Base-by-base conservation (phyloP, 192 early-diverging fungal genomes). In the Oehlia diaphana region DNA sequence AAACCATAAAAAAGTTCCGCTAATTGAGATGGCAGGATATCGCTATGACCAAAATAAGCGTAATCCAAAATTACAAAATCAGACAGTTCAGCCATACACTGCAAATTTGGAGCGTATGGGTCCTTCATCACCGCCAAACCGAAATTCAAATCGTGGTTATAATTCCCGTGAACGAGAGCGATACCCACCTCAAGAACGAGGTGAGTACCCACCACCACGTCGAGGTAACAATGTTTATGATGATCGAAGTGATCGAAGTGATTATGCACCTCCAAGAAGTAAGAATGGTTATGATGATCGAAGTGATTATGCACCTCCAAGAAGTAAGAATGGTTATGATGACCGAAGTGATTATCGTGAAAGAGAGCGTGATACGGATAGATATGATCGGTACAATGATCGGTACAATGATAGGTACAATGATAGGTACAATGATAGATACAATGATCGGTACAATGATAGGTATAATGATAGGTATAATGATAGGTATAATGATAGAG, bases 21-120 rank as follows among this genome's bases (percentile, higher is more conserved):
- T 77, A 39, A 77, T 77, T 14, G 76, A 77, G 39, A 77, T 77
- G 76, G 76, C 76, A 14, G 76, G 76, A 44, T 77, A 77, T 77
- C 61, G 76, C 2, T 77, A 77, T 47, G 76, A 77, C 28, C 63
- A 35, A 39, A 67, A 37, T 23, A 77, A 77, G 63, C 76, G 76
- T n/a, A 72, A 39, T 42, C 14, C 31, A 10, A 76, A 37, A 47
- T 10, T 47, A 47, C 44, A 47, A 47, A 47, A 47, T 47, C 76
- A 77, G 66, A 39, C 9, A 19, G 63, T 37, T 66, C 63, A 66
- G 37, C 76, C 76, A 42, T 65, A 50, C 13, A 10, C 66, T 7
- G 42, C 39, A 33, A 66, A 66, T 47, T n/a, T 65, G 31, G 21
- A 21, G 19, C 13, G 23, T 5, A 64, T 77, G 12, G 8, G 39